Conservation (phyloP, 306 rosid genomes). For the Castanea sativa region DNA sequence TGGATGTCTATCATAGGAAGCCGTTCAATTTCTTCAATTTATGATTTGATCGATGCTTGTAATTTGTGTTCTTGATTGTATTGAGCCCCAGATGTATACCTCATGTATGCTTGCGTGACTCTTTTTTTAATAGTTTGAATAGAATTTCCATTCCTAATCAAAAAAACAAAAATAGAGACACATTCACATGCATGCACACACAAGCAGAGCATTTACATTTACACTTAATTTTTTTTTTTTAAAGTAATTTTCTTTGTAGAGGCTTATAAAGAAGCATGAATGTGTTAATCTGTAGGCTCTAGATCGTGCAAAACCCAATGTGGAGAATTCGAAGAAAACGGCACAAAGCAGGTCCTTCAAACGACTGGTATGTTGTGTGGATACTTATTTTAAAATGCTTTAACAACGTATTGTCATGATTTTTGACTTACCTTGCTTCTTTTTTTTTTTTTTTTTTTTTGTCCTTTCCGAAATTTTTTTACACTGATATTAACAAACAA, state of each 20-base stretch:
- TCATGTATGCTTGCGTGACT: no score
- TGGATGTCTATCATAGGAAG: no score
- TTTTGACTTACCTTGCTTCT: slow-evolving; percentile 9
- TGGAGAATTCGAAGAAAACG: slow-evolving; percentile 44
- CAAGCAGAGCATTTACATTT: no score
- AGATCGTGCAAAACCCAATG: slow-evolving; percentile 82
- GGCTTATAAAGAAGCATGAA: neutral
- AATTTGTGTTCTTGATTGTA: no score
- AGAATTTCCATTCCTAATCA: no score
- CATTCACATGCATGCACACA: no score
- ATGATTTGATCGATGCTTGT: no score
- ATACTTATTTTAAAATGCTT: slow-evolving; percentile 11
- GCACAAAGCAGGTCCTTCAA: slow-evolving; percentile 68
- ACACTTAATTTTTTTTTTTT: no score
- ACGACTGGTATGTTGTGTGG: slow-evolving; percentile 63
- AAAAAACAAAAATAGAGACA: no score
- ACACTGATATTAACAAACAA: neutral
- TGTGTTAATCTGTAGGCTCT: slow-evolving; percentile 49
- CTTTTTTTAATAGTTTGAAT: no score
- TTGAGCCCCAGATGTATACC: no score
- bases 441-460: neutral
- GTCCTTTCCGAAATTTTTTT: neutral
- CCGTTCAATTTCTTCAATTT: no score
- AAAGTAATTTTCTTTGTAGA: neutral
- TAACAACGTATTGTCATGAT: slow-evolving; percentile 9